Conservation (phyloP, 345 rosid genomes). For the Eucalyptus tenuipes region DNA sequence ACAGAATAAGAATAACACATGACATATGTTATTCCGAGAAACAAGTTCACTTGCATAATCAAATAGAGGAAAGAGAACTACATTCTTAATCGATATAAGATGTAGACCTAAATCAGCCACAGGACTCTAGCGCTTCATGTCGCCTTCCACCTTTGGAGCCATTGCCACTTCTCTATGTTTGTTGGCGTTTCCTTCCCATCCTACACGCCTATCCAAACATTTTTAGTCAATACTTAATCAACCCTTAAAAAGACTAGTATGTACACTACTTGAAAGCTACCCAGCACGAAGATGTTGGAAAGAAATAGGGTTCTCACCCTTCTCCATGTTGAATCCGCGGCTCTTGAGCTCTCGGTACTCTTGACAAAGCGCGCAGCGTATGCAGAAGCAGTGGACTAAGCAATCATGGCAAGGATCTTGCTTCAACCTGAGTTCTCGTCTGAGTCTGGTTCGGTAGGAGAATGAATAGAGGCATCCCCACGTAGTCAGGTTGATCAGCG, state of each 20-base stretch:
- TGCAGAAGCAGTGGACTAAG: not conserved
- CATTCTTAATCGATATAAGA: not conserved
- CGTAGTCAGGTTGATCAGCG: not conserved
- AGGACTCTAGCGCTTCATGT: not conserved
- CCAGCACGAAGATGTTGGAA: not conserved
- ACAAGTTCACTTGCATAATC: not conserved
- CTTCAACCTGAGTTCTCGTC: constrained; percentile 5
- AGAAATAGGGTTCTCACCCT: not conserved
- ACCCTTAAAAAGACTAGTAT: not conserved
- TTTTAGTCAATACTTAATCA: not conserved
- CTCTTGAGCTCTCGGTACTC: not conserved
- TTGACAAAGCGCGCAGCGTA: not conserved
- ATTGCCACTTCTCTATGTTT: not conserved
- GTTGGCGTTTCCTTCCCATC: not conserved
- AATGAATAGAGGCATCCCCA: constrained; percentile 16
- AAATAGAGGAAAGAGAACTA: not conserved
- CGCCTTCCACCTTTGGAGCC: not conserved
- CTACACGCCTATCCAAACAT: not conserved
- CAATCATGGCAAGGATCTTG: not conserved
- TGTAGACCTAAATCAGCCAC: not conserved
- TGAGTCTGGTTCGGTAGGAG: constrained; percentile 20
- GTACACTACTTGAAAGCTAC: not conserved
- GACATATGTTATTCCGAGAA: not conserved
- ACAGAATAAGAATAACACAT: not conserved
- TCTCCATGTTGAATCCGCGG: not conserved